Evolutionary conservation across 2,329 filamentous ascomycete genomes (phyloP), one percentile per base, ranked within the genome.

Genomic region (Ceratocystis diversiconidia): DNA sequence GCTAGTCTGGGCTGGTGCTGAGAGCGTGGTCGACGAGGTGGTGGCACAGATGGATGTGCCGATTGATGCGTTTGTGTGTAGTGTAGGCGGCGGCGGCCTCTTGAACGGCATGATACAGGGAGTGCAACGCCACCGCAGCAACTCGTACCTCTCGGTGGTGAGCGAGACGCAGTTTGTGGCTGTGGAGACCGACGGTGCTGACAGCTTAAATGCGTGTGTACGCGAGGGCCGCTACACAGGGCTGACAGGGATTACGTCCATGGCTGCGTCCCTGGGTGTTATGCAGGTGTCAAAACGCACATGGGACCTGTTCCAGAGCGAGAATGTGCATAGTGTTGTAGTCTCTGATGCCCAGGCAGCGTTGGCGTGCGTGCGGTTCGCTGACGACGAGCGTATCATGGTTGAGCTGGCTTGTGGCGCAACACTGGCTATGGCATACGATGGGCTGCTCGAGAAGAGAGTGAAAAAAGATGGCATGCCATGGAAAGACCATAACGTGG

Each of bases 381-480:
- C 89, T 8, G 88, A 96, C 69, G 90, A 95, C 68, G 89, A 92
- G 70, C 78, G 88, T 30, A 76, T 92, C 66, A 78, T 96, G 66
- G 89, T 96, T 2, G 92, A 97, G 77, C 79, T 87, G 44, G 85
- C 91, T 0, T 96, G 92, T 73, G 91, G 92, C 0, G 90, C 92
- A 5, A 88, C 87, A 63, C 75, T 95, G 12, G 89, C 87, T 1
- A 73, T 83, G 2, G 85, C 80, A 67, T 90, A 90, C 71, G 71
- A 75, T 61, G 77, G 74, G 0, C 62, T 82, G 63, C 73, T 75
- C 1, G 81, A 84, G 46, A 80, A 80, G 43, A 80, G 90, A 68
- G 85, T 81, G 75, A 77, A 79, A 0, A 76, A 81, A n/a, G 74
- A 75, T 0, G 82, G 83, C 41, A 80, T 81, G 43, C 80, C 90